Evolutionary conservation across 306 rosid genomes (phyloP), one percentile per base, ranked within the genome.

Genomic region (Prunus fruticosa): DNA sequence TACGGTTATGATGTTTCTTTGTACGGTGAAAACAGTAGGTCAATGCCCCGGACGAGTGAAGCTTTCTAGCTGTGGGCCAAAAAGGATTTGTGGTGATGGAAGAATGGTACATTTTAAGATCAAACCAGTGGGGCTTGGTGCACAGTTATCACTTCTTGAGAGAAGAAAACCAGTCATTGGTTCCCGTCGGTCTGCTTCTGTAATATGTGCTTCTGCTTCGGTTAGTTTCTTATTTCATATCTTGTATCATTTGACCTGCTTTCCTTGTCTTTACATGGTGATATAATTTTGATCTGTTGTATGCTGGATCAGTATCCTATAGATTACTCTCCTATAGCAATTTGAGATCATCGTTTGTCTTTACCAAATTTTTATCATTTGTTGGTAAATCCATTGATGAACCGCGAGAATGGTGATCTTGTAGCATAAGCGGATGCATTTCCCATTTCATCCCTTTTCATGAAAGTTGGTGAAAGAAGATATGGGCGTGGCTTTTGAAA

Each of bases 131-230:
- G 74, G 77, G 20, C 53, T 60, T 64, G 46, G 72, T 28, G 63
- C 76, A 64, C 69, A 38, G 16, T n/a, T 64, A 20, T 52, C 25
- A 2, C 64, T 80, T 30, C 50, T 32, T 11, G 64, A 69, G 78
- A 49, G 34, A 53, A 76, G 74, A 74, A 77, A 65, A 75, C 54
- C 18, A 5, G 18, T 58, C 46, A 32, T 54, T 45, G 73, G 27
- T 32, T 80, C 85, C 4, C 32, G 52, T 78, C 82, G 47, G 27
- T 77, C 86, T 19, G 69, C 76, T 80, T 61, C 75, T 64, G 15
- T 89, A 51, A 79, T 69, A 53, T 80, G 90, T 72, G 69, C 84
- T 57, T 83, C 89, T 53, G 87, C 91, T 54, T 88, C 60, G 89
- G 97, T 91, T 76, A 87, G 87, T 60, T 76, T 66, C 14, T n/a